Base-by-base conservation (phyloP, 2,329 filamentous ascomycete species). In the Escovopsis sp. region DNA sequence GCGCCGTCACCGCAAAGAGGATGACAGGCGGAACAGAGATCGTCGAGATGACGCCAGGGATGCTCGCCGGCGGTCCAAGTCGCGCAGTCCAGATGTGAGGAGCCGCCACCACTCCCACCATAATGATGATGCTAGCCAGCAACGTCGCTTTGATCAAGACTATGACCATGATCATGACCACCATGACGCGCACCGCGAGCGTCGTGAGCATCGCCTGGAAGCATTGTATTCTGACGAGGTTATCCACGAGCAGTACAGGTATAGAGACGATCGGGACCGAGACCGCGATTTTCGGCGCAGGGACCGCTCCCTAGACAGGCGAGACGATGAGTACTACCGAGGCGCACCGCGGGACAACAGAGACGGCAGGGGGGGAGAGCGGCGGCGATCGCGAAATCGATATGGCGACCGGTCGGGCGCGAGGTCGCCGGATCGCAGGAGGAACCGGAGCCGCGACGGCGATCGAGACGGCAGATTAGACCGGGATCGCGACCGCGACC, bases 291-390 rank as follows among this genome's bases (percentile, higher is more conserved):
- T 71, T 48, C 73, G 78, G 45, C 69, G 78, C 48, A 66, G 78
- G 56, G 80, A 85, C 44, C 73, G 78, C 46, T 84, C 80, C 37
- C 15, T 74, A 72, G 72, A 76, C 49, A 68, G 72, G 45, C 65
- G 72, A 56, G 72, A 79, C 50, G 75, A 82, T 48, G 70, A 75
- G 43, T 68, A 64, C 46, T 74, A 78, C 49, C 68, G 76, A 43
- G 65, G 70, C 41, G 63, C 63, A 39, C 65, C 73, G 44, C 65
- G 76, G 51, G 77, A 82, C 40, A 51, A 51, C 40, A 50, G 56
- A 38, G 53, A 61, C 7, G 21, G 21, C 37, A 55, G 63, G 49
- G n/a, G n/a, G n/a, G n/a, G n/a, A n/a, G 79, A 85, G 41, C 71
- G 79, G 35, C 69, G 74, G 37, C 68, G 75, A 36, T 82, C 74